A percentile compares a stretch with the other conserved stretches of the same genome.
These are phyloP conservation scores for Pythium insidiosum DNA, from an alignment of 352 stramenopile species.

Conservation along the genomic window DNA sequence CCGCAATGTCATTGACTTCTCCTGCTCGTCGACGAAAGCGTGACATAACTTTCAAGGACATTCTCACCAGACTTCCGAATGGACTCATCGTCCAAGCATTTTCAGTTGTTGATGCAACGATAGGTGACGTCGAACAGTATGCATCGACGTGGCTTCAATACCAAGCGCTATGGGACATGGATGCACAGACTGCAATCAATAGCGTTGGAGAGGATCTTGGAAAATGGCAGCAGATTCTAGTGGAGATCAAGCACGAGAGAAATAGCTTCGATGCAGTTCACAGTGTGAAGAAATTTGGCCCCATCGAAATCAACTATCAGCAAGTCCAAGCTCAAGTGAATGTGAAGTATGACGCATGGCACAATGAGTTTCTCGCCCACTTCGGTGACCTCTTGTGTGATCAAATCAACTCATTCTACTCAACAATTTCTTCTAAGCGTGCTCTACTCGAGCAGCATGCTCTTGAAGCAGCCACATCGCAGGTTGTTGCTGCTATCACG, in stretches of 20 bases:
- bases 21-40: constrained; percentile 54
- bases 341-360: constrained; percentile 99
- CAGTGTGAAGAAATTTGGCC: constrained; percentile 87
- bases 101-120: constrained; percentile 55
- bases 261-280: constrained; percentile 92
- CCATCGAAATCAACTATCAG: constrained; percentile 86
- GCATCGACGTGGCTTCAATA: constrained; percentile 97
- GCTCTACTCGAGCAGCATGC: constrained; percentile 91
- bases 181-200: constrained; percentile 90
- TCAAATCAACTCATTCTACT: constrained; percentile 89
- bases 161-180: constrained; percentile 98
- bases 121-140: constrained; percentile 89
- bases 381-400: constrained; percentile 94
- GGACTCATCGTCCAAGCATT: constrained; percentile 77
- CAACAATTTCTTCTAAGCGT: constrained; percentile 75
- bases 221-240: constrained; percentile 96
- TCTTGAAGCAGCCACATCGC: constrained; percentile 92
- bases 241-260: constrained; percentile 93
- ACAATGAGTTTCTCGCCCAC: constrained; percentile 96
- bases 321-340: constrained; percentile 92
- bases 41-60: constrained; percentile 69
- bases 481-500: constrained; percentile 92
- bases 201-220: constrained; percentile 91
- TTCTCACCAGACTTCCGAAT: constrained; percentile 40
- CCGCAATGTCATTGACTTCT: constrained; percentile 45